Base-by-base conservation (phyloP, 306 rosid species). In the Clitoria ternatea region DNA sequence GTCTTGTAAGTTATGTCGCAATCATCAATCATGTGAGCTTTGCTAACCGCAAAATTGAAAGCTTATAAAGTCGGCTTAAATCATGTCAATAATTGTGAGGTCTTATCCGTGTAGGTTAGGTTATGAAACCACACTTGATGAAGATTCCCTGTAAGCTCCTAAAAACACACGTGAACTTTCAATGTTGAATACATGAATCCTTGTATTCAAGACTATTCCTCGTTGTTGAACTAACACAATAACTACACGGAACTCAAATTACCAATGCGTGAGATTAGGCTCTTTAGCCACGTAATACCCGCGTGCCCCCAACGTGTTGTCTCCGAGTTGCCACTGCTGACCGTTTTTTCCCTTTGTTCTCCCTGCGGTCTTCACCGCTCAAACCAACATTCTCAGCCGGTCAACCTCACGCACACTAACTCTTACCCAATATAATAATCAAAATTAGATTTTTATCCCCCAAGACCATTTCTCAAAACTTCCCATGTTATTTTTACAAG, bases 241-340 rank as follows among this genome's bases (percentile, higher is more conserved):
- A n/a, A n/a, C n/a, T n/a, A n/a, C 60, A 57, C 80, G 75, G 35
- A 68, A 68, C 47, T 9, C 0, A 27, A 75, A 43, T 10, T 4
- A 2, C 7, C 1, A 23, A 9, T 27, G 33, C 67, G 7, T 13
- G 20, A 6, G 22, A 43, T 3, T 4, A 43, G 5, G 19, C 33
- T 6, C 15, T 49, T 20, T 5, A 17, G 0, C 73, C 77, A 35
- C 54, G 77, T 50, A 52, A 26, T 30, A 0, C 1, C 63, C 54
- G 36, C 75, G 47, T 53, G 22, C 22, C 9, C 9, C 26, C 69
- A 78, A 39, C 82, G 82, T 30, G 82, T 63, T 42, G 26, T 59
- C 9, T 1, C 27, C 45, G 29, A 53, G 82, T 56, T 23, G 82
- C 78, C 74, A 65, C 74, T 27, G 1, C 15, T 64, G 74, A 78